Evolutionary conservation across 768 basidiomycete genomes (phyloP).

Genomic region (Russula lepida): DNA sequence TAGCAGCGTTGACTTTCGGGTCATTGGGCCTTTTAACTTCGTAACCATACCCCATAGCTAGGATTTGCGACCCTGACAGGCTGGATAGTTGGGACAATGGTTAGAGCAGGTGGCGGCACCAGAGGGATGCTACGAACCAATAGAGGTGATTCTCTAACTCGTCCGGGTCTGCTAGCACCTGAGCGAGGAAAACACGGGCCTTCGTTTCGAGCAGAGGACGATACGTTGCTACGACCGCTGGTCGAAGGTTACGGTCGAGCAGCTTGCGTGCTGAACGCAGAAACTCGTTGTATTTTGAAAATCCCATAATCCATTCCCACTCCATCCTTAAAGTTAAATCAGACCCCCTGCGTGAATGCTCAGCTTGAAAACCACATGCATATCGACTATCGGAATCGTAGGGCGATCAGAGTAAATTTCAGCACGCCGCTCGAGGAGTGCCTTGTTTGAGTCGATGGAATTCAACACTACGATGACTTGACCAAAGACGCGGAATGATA

Average conservation of each 20-base stretch:
- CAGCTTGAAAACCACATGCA: neutral
- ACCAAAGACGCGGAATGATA: conserved; percentile 32
- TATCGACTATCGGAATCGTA: neutral
- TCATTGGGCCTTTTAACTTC: neutral
- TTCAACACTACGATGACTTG: conserved; percentile 44
- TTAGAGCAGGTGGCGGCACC: too few relatives aligned
- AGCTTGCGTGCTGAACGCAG: conserved; percentile 1
- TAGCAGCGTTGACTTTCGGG: neutral
- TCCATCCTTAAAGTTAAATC: neutral
- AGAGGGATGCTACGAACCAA: neutral
- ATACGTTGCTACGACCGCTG: neutral
- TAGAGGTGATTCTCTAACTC: neutral
- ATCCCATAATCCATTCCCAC: neutral
- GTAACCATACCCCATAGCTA: conserved; percentile 6
- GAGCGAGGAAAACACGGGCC: neutral
- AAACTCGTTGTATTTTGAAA: neutral
- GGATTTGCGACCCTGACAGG: neutral
- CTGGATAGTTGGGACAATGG: neutral
- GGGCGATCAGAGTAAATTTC: conserved; percentile 24
- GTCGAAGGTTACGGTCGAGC: conserved; percentile 6
- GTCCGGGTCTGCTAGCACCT: neutral
- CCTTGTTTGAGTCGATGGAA: conserved; percentile 35
- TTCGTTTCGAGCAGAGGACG: neutral
- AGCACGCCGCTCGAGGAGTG: conserved; percentile 46
- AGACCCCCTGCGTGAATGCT: neutral